These are phyloP conservation scores for Fusarium paranaense DNA, from an alignment of 2,329 filamentous ascomycete genomes.

Conservation along the genomic window DNA sequence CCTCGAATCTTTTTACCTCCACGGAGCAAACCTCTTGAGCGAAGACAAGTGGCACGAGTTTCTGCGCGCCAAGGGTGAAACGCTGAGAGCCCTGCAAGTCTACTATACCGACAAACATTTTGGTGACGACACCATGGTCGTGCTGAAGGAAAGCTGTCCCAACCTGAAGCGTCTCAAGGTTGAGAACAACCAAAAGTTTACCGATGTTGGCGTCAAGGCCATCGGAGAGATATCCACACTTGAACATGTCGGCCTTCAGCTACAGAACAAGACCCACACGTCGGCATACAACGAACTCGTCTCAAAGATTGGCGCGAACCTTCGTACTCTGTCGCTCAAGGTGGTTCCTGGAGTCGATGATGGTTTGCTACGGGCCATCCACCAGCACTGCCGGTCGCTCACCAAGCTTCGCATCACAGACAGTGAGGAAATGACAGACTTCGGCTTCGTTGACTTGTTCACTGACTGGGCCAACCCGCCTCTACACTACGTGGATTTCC, in stretches of 20 bases:
- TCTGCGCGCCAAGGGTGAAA: conserved; percentile 72
- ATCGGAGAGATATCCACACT: conserved; percentile 74
- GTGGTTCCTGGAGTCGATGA: conserved; percentile 76
- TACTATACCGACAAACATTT: conserved; percentile 89
- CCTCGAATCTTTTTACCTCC: conserved; percentile 80
- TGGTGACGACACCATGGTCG: conserved; percentile 73
- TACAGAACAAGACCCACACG: conserved; percentile 67
- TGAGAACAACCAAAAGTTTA: conserved; percentile 81
- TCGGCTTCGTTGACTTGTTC: conserved; percentile 79
- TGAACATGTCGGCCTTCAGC: conserved; percentile 79
- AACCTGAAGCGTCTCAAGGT: conserved; percentile 82
- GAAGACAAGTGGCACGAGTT: conserved; percentile 80
- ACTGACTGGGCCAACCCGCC: conserved; percentile 79
- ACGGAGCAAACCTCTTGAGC: conserved; percentile 86
- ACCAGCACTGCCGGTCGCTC: conserved; percentile 74
- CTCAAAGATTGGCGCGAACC: conserved; percentile 68
- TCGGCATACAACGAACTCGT: conserved; percentile 72
- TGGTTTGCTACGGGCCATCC: conserved; percentile 76
- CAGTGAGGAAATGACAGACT: conserved; percentile 81
- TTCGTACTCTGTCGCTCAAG: conserved; percentile 84
- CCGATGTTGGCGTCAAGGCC: conserved; percentile 71
- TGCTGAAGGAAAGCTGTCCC: conserved; percentile 74
- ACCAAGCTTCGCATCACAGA: conserved; percentile 84
- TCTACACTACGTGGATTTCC: conserved; percentile 78
- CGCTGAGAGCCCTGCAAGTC: conserved; percentile 77